A percentile compares a stretch with the other conserved stretches of the same genome.
phyloP scores from a whole-genome alignment of 805 yeast genomes.

The Priceomyces medius region DNA sequence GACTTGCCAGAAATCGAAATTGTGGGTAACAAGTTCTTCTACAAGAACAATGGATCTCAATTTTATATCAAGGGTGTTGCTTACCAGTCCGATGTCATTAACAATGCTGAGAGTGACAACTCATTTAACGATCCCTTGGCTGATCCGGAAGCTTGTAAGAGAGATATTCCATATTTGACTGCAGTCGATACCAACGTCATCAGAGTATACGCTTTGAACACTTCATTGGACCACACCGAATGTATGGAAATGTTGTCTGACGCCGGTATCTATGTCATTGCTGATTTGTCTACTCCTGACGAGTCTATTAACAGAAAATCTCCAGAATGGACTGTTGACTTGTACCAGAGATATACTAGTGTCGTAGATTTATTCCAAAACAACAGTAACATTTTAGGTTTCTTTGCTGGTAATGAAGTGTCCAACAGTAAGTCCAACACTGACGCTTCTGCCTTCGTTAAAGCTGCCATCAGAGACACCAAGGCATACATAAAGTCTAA shows the following conservation, averaged over 20 bases:
- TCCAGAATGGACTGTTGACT: constrained; percentile 75
- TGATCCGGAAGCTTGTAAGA: constrained; percentile 39
- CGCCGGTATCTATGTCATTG: constrained; percentile 45
- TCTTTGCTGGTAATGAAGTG: constrained; percentile 98
- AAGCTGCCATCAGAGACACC: constrained; percentile 92
- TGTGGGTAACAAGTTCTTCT: constrained; percentile 44
- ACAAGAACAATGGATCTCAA: constrained; percentile 42
- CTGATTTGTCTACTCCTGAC: constrained; percentile 64
- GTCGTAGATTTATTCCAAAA: constrained; percentile 79
- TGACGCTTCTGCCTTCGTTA: constrained; percentile 88
- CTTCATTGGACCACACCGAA: constrained; percentile 35
- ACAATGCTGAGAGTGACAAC: constrained; percentile 17
- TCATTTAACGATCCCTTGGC: constrained; percentile 41
- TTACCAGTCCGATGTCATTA: constrained; percentile 41
- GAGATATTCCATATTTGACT: constrained; percentile 41
- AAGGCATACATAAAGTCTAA: constrained; percentile 68
- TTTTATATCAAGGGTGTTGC: constrained; percentile 46
- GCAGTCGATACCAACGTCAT: constrained; percentile 41
- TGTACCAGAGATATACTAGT: constrained; percentile 72
- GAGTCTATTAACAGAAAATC: constrained; percentile 70
- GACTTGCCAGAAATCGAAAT: constrained; percentile 36
- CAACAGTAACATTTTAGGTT: constrained; percentile 83
- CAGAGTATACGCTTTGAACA: constrained; percentile 43
- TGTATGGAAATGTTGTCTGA: constrained; percentile 45
- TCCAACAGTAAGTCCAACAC: constrained; percentile 81